phyloP scores from a whole-genome alignment of 352 stramenopile species.

The Saprolegnia diclina region DNA sequence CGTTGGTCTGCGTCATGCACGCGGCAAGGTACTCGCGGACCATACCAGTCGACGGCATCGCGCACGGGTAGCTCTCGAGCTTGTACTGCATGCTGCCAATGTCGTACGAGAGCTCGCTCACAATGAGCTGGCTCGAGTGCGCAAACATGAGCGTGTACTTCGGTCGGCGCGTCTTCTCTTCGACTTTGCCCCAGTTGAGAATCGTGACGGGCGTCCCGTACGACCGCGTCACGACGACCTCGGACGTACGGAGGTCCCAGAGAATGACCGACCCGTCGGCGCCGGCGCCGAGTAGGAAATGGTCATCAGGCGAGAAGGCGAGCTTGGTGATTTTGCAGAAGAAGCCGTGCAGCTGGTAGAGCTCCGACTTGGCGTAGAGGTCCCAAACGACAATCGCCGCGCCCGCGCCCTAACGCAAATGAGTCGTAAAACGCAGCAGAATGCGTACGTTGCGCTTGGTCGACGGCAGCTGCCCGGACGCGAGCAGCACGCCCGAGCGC shows the following conservation, averaged over 20 bases:
- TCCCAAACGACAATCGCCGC: constrained; percentile 49
- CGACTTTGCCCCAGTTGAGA: constrained; percentile 59
- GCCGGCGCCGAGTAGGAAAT: constrained; percentile 61
- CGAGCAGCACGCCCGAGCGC: constrained; percentile 36
- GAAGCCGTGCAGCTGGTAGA: constrained; percentile 57
- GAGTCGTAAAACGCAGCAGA: neutral
- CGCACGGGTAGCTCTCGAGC: constrained; percentile 56
- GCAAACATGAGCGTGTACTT: constrained; percentile 67
- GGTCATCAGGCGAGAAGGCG: constrained; percentile 68
- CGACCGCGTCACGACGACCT: constrained; percentile 58
- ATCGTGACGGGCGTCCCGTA: constrained; percentile 60
- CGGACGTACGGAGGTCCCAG: constrained; percentile 74
- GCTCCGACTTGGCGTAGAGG: constrained; percentile 35
- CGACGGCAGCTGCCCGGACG: constrained; percentile 40
- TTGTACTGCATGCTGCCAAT: constrained; percentile 74
- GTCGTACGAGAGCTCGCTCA: constrained; percentile 61
- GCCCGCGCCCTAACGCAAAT: constrained; percentile 32
- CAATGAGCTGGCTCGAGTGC: constrained; percentile 56
- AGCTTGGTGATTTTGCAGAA: constrained; percentile 56
- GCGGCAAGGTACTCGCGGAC: constrained; percentile 63
- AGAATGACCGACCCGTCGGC: constrained; percentile 62
- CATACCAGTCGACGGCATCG: constrained; percentile 67
- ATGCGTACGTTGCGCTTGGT: constrained; percentile 12
- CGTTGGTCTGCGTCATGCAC: constrained; percentile 46
- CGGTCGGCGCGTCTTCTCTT: constrained; percentile 58